Evolutionary conservation across 176 grass and related monocot genomes (phyloP), one percentile per base, ranked within the genome.

Genomic region (Musa acuminata): DNA sequence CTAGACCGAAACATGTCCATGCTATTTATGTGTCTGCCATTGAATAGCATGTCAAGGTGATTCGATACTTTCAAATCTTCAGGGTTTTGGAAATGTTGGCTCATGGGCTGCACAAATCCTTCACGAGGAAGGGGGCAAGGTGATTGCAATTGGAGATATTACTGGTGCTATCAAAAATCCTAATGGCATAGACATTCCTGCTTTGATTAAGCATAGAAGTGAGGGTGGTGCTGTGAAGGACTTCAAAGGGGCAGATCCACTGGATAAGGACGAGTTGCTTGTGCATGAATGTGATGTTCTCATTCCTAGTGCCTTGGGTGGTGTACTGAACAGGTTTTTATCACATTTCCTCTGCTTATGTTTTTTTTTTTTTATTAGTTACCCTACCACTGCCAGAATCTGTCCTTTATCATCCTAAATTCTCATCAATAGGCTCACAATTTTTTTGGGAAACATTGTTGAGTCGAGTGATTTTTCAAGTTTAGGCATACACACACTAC

Each of bases 61-160:
- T 22, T 72, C 26, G 0, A 2, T 11, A 21, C 13, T 62, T 13
- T 58, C 24, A 62, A 60, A 71, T 50, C 0, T 49, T 62, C 55
- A 75, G 72, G 72, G 72, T 27, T 75, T 75, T 75, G 72, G 72
- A n/a, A 75, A 75, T 43, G 72, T 75, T 23, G 72, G 72, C 16
- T 75, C 72, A 58, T 75, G 54, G 72, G 72, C 53, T 75, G 72
- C 72, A 10, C 22, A 49, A 60, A 75, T 75, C 24, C 53, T 75
- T 75, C 72, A 75, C 11, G 25, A 60, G 14, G 24, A 60, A 75
- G 54, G 72, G 3, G 72, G 72, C 54, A 75, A 75, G 25, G 53
- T 75, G 2, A n/a, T 75, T 60, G 72, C 72, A 21, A 60, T 75
- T 75, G 72, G 53, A 62, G 72, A 75, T 49, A 5, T 59, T 48